These are phyloP conservation scores for Musa acuminata DNA, from an alignment of 176 grass and related monocot genomes.

Conservation along the genomic window DNA sequence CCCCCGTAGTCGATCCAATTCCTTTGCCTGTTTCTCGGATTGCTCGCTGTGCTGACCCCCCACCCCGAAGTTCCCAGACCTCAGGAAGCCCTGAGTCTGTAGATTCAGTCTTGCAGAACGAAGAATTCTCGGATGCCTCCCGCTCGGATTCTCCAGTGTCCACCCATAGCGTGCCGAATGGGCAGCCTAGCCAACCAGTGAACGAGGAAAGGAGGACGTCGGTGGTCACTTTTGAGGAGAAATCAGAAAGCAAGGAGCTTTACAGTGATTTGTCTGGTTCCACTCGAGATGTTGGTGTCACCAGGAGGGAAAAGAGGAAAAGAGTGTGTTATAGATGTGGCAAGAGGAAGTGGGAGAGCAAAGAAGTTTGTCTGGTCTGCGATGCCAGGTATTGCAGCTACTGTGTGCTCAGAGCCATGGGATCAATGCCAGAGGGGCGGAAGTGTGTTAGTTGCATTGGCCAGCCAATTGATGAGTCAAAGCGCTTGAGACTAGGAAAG, in stretches of 20 bases:
- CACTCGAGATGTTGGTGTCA: slow-evolving; percentile 38
- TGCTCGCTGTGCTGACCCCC: slow-evolving; percentile 23
- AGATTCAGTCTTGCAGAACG: slow-evolving; percentile 41
- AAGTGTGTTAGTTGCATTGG: slow-evolving; percentile 85
- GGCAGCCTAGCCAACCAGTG: slow-evolving; percentile 8
- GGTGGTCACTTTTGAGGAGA: slow-evolving; percentile 69
- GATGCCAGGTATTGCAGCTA: slow-evolving; percentile 55
- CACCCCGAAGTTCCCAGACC: neutral
- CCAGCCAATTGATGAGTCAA: slow-evolving; percentile 57
- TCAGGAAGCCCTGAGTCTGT: slow-evolving; percentile 22
- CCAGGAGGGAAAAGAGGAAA: slow-evolving; percentile 42
- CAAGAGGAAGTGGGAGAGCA: slow-evolving; percentile 87
- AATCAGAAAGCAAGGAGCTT: slow-evolving; percentile 42
- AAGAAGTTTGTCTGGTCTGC: slow-evolving; percentile 81
- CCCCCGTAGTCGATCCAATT: slow-evolving; percentile 50
- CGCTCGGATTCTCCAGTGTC: slow-evolving; percentile 39
- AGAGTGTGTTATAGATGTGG: slow-evolving; percentile 55
- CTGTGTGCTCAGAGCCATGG: slow-evolving; percentile 85
- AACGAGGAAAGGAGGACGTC: slow-evolving; percentile 32
- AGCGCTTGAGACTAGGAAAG: slow-evolving; percentile 73
- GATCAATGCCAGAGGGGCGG: slow-evolving; percentile 89
- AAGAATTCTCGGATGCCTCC: slow-evolving; percentile 50
- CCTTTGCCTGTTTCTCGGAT: slow-evolving; percentile 69
- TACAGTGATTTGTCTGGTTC: slow-evolving; percentile 23
- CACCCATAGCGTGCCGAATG: slow-evolving; percentile 28